These are phyloP conservation scores for Geotrichum europaeum DNA, from an alignment of 1,139 yeast genomes.

Conservation along the genomic window DNA sequence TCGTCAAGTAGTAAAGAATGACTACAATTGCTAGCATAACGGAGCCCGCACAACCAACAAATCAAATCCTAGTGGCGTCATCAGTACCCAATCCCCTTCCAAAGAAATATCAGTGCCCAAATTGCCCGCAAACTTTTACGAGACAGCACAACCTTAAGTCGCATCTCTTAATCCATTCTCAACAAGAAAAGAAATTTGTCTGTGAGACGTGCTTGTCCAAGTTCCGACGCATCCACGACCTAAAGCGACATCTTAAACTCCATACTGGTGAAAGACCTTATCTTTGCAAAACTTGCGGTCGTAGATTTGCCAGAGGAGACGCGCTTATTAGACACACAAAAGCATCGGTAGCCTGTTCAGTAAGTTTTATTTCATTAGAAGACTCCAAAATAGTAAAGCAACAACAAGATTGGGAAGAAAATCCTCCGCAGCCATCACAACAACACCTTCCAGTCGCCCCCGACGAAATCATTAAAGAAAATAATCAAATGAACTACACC, in stretches of 20 bases:
- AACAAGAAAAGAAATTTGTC: constrained; percentile 50
- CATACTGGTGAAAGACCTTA: constrained; percentile 76
- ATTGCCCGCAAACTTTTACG: neutral
- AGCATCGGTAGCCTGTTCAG: constrained; percentile 27
- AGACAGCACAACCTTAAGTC: constrained; percentile 12
- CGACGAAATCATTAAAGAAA: neutral
- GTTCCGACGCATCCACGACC: constrained; percentile 69
- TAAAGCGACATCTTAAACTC: constrained; percentile 66
- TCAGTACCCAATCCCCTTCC: neutral
- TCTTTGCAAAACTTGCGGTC: constrained; percentile 54
- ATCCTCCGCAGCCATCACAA: neutral
- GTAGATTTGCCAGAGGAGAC: constrained; percentile 70
- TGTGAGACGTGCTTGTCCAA: constrained; percentile 59
- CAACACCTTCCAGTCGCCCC: neutral
- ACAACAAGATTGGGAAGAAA: neutral
- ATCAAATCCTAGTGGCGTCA: neutral
- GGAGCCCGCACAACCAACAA: neutral
- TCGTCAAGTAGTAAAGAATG: neutral
- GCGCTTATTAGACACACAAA: constrained; percentile 64
- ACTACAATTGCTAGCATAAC: constrained; percentile 5
- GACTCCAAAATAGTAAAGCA: neutral
- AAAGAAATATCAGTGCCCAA: neutral
- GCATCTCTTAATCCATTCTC: constrained; percentile 10
- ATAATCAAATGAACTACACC: neutral
- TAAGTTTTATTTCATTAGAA: constrained; percentile 1